These are phyloP conservation scores for Cordyceps tenuipes DNA, from an alignment of 2,329 filamentous ascomycete genomes.

Conservation along the genomic window DNA sequence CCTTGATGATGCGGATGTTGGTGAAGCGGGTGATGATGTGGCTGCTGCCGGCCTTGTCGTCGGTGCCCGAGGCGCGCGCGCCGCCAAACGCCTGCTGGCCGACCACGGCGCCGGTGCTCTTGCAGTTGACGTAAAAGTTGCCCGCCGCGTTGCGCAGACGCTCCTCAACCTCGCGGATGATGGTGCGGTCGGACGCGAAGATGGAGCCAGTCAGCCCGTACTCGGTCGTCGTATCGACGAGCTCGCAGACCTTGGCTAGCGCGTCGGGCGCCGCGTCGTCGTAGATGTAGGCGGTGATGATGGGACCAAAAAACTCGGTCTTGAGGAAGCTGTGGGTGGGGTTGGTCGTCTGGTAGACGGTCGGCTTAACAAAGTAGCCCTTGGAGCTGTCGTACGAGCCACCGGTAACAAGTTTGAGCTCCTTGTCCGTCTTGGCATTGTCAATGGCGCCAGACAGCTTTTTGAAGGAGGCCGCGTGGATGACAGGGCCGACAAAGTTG, in stretches of 20 bases:
- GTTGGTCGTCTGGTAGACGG: slow-evolving; percentile 68
- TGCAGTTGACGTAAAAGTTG: slow-evolving; percentile 84
- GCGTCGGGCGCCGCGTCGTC: slow-evolving; percentile 53
- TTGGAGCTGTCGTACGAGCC: slow-evolving; percentile 69
- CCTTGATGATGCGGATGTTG: slow-evolving; percentile 61
- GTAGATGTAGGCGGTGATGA: slow-evolving; percentile 70
- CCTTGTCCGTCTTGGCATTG: slow-evolving; percentile 64
- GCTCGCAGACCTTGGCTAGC: slow-evolving; percentile 50
- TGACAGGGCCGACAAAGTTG: slow-evolving; percentile 83
- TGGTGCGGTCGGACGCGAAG: slow-evolving; percentile 62
- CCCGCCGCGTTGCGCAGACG: slow-evolving; percentile 64
- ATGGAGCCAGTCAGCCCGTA: slow-evolving; percentile 73
- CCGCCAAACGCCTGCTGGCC: slow-evolving; percentile 68
- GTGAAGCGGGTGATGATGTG: slow-evolving; percentile 59
- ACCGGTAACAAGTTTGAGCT: slow-evolving; percentile 65
- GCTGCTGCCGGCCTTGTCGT: slow-evolving; percentile 63
- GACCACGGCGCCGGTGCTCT: slow-evolving; percentile 66
- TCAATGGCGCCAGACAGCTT: slow-evolving; percentile 73
- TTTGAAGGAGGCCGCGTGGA: slow-evolving; percentile 73
- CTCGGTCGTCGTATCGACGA: slow-evolving; percentile 63
- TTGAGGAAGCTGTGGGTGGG: slow-evolving; percentile 65
- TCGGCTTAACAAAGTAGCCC: slow-evolving; percentile 79
- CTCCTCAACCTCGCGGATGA: slow-evolving; percentile 61
- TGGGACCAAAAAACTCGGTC: slow-evolving; percentile 75
- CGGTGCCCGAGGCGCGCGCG: slow-evolving; percentile 59